Conservation (phyloP, 495 filamentous ascomycete species). For the Penicillium herquei region DNA sequence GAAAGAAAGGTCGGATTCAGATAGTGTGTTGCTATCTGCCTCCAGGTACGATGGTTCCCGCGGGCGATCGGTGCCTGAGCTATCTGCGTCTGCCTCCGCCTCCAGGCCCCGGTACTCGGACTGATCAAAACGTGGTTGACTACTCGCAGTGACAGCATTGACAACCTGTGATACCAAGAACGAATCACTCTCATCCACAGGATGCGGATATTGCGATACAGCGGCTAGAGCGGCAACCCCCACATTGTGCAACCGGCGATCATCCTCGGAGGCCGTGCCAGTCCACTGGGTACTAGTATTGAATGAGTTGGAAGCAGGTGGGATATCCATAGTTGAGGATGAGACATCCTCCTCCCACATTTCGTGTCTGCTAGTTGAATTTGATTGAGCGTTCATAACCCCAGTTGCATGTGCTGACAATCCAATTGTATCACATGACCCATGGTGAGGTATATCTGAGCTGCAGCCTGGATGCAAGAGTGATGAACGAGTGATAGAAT, state of each 20-base stretch:
- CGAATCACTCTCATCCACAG: slow-evolving; percentile 18
- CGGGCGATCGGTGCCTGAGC: background rate
- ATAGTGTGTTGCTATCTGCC: slow-evolving; percentile 16
- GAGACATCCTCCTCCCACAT: slow-evolving; percentile 1
- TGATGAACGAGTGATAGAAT: slow-evolving; percentile 11
- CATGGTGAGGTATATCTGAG: slow-evolving; percentile 17
- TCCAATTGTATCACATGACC: slow-evolving; percentile 21
- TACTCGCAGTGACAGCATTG: slow-evolving; percentile 24
- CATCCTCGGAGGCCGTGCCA: slow-evolving; percentile 16
- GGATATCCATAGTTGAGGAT: slow-evolving; percentile 8
- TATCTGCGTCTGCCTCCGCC: background rate
- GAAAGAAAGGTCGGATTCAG: slow-evolving; percentile 15
- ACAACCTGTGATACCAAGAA: slow-evolving; percentile 30
- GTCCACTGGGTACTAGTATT: background rate
- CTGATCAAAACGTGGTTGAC: background rate
- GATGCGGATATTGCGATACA: slow-evolving; percentile 31
- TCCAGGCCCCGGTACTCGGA: slow-evolving; percentile 5
- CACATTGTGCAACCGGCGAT: slow-evolving; percentile 25
- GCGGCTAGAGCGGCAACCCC: slow-evolving; percentile 36
- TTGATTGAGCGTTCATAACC: slow-evolving; percentile 19
- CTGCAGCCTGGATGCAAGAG: slow-evolving; percentile 2
- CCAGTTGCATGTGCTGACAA: slow-evolving; percentile 12
- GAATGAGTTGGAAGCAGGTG: background rate
- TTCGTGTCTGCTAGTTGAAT: background rate
- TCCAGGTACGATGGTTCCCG: background rate